Evolutionary conservation across 352 stramenopile species (phyloP).

Genomic region (Phytophthora syringae): DNA sequence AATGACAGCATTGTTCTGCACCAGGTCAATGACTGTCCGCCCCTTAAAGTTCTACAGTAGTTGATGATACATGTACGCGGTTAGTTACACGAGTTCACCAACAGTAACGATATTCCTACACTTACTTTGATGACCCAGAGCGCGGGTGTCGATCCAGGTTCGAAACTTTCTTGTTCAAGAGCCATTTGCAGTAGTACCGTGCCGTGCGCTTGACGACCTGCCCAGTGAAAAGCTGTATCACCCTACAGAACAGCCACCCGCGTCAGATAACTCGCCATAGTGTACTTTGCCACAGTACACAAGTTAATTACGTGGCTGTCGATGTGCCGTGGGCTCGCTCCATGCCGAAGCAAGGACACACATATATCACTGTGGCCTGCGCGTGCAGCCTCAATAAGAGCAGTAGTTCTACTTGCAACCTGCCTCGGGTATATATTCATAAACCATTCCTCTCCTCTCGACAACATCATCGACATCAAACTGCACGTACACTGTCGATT

Average conservation of each 20-base stretch:
- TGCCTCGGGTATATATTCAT: no score
- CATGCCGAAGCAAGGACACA: constrained; percentile 50
- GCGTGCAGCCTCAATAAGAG: constrained; percentile 68
- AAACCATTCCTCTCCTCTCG: no score
- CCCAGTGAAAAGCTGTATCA: constrained; percentile 80
- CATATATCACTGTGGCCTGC: constrained; percentile 57
- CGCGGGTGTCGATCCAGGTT: constrained; percentile 27
- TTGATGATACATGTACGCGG: neutral
- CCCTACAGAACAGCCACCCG: constrained; percentile 35
- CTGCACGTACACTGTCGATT: constrained; percentile 57
- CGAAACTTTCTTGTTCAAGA: constrained; percentile 40
- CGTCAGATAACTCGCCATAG: neutral
- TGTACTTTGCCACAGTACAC: neutral
- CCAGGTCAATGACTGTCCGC: constrained; percentile 56
- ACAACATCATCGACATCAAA: no score
- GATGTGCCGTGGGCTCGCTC: constrained; percentile 46
- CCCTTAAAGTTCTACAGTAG: constrained; percentile 61
- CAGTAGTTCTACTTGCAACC: constrained; percentile 56
- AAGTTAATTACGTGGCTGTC: constrained; percentile 43
- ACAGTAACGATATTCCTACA: neutral
- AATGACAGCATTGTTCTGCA: constrained; percentile 41
- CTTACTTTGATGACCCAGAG: constrained; percentile 64
- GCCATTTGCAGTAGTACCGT: constrained; percentile 58
- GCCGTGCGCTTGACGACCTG: constrained; percentile 55
- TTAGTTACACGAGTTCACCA: neutral